Conservation (phyloP, 2,329 filamentous ascomycete genomes). For the Monilinia polystroma region DNA sequence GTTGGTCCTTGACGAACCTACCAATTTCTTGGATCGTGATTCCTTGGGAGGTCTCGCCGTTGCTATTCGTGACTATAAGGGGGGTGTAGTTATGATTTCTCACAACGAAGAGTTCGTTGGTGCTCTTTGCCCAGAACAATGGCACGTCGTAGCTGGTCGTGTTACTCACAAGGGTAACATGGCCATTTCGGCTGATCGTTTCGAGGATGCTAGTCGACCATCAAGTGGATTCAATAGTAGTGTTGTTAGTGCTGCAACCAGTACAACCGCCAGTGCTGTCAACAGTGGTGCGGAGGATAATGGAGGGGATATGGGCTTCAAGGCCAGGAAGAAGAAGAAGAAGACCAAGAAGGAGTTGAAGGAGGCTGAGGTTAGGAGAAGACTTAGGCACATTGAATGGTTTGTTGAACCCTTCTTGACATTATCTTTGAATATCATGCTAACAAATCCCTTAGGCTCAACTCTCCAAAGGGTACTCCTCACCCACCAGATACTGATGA, state of each 20-base stretch:
- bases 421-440: conserved; percentile 47
- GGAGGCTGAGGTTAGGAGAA: conserved; percentile 82
- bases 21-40: conserved; percentile 98
- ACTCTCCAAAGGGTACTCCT: conserved; percentile 41
- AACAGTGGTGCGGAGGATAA: conserved; percentile 85
- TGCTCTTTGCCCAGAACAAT: conserved; percentile 92
- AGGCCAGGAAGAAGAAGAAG: conserved; percentile 94
- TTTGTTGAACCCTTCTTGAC: conserved; percentile 43
- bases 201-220: conserved; percentile 72
- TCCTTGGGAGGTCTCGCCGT: conserved; percentile 95
- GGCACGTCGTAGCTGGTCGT: conserved; percentile 86
- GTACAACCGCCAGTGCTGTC: conserved; percentile 60
- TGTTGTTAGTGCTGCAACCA: conserved; percentile 54
- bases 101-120: conserved; percentile 99
- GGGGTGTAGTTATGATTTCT: conserved; percentile 98
- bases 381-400: conserved; percentile 83
- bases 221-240: conserved; percentile 60
- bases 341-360: conserved; percentile 95
- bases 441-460: conserved; percentile 34
- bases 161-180: conserved; percentile 80
- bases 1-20: conserved; percentile 95
- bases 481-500: conserved; percentile 39
- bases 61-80: conserved; percentile 96
- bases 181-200: conserved; percentile 74
- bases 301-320: conserved; percentile 81